phyloP scores from a whole-genome alignment of 805 yeast genomes.

The Brettanomyces anomalus region DNA sequence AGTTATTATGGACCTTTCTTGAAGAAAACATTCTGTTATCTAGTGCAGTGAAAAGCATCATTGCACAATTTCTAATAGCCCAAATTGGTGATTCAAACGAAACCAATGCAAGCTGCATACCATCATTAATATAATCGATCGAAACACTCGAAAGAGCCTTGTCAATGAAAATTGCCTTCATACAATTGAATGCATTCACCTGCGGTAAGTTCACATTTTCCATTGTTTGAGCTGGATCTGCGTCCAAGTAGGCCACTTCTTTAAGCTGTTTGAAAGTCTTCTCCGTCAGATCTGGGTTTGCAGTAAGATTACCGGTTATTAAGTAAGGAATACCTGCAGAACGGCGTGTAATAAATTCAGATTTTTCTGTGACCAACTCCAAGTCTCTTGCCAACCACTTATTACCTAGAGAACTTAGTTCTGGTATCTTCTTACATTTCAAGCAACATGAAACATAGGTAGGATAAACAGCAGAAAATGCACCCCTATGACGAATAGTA shows the following conservation, averaged over 20 bases:
- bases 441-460: constrained; percentile 60
- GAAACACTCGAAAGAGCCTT: constrained; percentile 50
- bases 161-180: constrained; percentile 67
- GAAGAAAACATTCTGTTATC: constrained; percentile 75
- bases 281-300: constrained; percentile 36
- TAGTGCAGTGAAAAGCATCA: constrained; percentile 83
- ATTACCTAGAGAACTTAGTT: constrained; percentile 31
- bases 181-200: constrained; percentile 87
- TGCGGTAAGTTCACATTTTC: constrained; percentile 73
- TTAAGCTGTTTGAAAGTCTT: constrained; percentile 44
- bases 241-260: constrained; percentile 44
- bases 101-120: constrained; percentile 50
- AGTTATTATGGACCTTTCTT: constrained; percentile 27
- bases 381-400: constrained; percentile 57
- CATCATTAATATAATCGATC: constrained; percentile 42
- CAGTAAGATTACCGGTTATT: constrained; percentile 63
- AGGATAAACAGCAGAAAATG: constrained; percentile 83
- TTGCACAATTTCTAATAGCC: constrained; percentile 87
- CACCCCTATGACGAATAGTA: constrained; percentile 80
- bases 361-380: constrained; percentile 30
- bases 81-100: constrained; percentile 63
- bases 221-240: constrained; percentile 28
- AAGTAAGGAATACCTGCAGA: constrained; percentile 89
- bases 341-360: constrained; percentile 74
- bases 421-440: constrained; percentile 33